Evolutionary conservation across 148 eudicot genomes (phyloP).

Genomic region (Agrostemma githago): DNA sequence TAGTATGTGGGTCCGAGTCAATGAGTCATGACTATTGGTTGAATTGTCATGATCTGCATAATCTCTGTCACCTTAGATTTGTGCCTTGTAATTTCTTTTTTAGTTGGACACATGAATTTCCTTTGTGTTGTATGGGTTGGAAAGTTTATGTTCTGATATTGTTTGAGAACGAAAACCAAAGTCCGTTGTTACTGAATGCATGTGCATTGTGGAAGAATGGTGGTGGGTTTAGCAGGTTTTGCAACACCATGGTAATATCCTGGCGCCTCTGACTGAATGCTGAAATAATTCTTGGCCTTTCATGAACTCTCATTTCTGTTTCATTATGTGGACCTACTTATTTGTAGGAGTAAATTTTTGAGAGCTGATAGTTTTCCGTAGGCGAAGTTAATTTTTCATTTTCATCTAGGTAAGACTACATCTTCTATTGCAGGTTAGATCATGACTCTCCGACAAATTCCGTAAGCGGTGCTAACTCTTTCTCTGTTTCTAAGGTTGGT

Average conservation of each 20-base stretch:
- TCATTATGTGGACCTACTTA: not conserved
- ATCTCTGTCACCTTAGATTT: not conserved
- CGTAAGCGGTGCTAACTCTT: slow-evolving; percentile 12
- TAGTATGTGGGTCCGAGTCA: too few relatives aligned
- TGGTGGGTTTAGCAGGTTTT: too few relatives aligned
- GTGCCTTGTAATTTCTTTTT: not conserved
- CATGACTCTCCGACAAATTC: slow-evolving; percentile 17
- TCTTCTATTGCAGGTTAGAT: slow-evolving; percentile 22
- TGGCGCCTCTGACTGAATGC: not conserved
- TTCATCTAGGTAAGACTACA: not conserved
- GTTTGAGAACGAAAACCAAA: not conserved
- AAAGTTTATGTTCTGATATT: not conserved
- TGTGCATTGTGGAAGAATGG: too few relatives aligned
- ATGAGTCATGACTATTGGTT: too few relatives aligned
- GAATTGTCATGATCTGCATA: too few relatives aligned
- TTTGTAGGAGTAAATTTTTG: not conserved
- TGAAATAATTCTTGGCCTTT: not conserved
- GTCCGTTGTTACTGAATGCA: not conserved
- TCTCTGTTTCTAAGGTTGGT: slow-evolving; percentile 14
- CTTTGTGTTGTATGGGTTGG: not conserved
- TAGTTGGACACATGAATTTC: not conserved
- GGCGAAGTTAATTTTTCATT: not conserved
- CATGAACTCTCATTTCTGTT: not conserved
- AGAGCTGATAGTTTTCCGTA: too few relatives aligned
- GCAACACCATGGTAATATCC: too few relatives aligned